Conservation (phyloP, 805 yeast genomes). For the Torulaspora microellipsoides region DNA sequence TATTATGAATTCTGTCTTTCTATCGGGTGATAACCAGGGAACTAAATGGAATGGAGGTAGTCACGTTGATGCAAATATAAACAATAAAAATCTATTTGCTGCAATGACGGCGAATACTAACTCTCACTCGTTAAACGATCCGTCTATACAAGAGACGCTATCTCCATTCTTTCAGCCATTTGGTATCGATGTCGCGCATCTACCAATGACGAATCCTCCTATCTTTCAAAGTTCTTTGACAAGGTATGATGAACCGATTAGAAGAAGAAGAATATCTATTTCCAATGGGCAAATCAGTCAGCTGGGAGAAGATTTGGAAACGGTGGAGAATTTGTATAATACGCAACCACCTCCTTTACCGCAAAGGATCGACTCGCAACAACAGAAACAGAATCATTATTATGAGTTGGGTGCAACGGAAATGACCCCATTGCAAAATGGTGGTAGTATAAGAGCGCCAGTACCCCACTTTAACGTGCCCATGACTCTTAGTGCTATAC, state of each 20-base stretch:
- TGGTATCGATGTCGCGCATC: conserved; percentile 41
- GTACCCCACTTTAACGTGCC: no score
- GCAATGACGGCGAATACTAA: conserved; percentile 9
- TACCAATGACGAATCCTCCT: conserved; percentile 44
- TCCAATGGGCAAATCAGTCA: conserved; percentile 86
- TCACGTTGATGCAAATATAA: neutral
- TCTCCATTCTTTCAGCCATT: conserved; percentile 42
- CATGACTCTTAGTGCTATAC: no score
- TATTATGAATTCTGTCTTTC: conserved; percentile 3
- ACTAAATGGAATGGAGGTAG: neutral
- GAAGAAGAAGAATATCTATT: conserved; percentile 63
- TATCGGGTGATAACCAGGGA: neutral
- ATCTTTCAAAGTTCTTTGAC: conserved; percentile 42
- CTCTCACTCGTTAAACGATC: conserved; percentile 30
- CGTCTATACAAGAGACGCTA: conserved; percentile 35
- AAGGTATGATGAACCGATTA: conserved; percentile 27
- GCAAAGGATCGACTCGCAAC: conserved; percentile 7
- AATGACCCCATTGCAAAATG: neutral
- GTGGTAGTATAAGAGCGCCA: neutral
- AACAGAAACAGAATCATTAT: conserved; percentile 12
- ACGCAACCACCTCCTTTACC: conserved; percentile 30
- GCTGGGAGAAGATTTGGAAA: conserved; percentile 42
- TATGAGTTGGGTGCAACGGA: neutral
- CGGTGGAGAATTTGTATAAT: conserved; percentile 37
- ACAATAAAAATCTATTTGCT: neutral